phyloP scores from a whole-genome alignment of 2,329 filamentous ascomycete species.

The Penicillium sp. region DNA sequence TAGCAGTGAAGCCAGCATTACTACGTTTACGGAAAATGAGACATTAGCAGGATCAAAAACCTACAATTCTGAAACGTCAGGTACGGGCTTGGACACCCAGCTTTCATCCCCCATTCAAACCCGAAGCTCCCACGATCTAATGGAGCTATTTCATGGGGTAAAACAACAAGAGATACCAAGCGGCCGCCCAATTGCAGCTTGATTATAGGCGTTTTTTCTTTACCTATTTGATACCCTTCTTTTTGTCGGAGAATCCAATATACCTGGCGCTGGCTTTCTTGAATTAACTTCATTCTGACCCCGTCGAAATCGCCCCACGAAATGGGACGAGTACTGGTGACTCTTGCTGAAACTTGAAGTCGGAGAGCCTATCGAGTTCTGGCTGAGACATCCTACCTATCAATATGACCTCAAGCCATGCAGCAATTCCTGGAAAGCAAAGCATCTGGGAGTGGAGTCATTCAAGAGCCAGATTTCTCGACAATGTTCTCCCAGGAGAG shows the following conservation, averaged over 20 bases:
- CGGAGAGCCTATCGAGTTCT: conserved; percentile 9
- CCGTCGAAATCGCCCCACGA: too few species aligned
- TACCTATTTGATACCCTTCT: conserved; percentile 10
- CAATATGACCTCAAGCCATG: conserved; percentile 10
- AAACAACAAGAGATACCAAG: background rate
- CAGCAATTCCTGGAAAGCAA: conserved; percentile 6
- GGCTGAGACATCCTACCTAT: conserved; percentile 10
- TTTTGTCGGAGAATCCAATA: too few species aligned
- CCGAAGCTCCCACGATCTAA: background rate
- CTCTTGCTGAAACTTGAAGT: conserved; percentile 7
- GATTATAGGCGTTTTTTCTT: background rate
- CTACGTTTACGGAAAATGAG: background rate
- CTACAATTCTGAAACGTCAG: conserved; percentile 1
- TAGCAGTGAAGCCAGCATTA: background rate
- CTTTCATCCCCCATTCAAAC: background rate
- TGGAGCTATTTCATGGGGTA: background rate
- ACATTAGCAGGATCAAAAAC: background rate
- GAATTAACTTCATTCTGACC: background rate
- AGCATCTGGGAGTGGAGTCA: conserved; percentile 10
- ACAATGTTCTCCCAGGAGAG: background rate
- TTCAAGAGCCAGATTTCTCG: conserved; percentile 3
- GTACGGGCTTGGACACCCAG: background rate
- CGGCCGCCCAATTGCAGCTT: background rate
- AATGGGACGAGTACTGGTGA: background rate
- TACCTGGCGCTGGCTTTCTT: too few species aligned